Evolutionary conservation across 441 rosid species (phyloP), one percentile per base, ranked within the genome.

Genomic region (Sinapis alba): DNA sequence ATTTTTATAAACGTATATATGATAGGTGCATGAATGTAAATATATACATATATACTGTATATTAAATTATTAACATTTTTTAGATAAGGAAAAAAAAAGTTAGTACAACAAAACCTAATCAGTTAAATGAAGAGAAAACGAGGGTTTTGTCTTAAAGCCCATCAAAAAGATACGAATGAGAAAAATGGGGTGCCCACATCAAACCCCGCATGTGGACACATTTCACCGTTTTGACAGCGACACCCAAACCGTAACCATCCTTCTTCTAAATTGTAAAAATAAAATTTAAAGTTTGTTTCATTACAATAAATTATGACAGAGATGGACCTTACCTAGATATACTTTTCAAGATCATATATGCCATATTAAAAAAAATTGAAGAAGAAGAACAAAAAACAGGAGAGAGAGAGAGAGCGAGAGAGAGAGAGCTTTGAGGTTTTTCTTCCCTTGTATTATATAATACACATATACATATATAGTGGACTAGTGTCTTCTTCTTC

Each of bases 171-270:
- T 73, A 73, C 78, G 81, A 78, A 38, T 68, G 66, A 61, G 62
- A 72, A 68, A 78, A 68, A 5, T 20, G 75, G 47, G 68, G 82
- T 36, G 27, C 82, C 82, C 63, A 65, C 56, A 54, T 1, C 66
- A 69, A 75, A 69, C 53, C 75, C 51, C 76, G 72, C 79, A 69
- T 79, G 82, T 79, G 58, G 82, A 79, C 82, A 74, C 76, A 69
- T 74, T 79, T 79, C 79, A 79, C 79, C 78, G 82, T 74, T 79
- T 58, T 79, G 70, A 79, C 72, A 79, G 79, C 50, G 82, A 79
- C 82, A 69, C 64, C 75, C 68, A 74, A 74, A 79, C 82, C 75
- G 79, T 74, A 69, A 57, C 82, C 62, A 69, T 79, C 53, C 70
- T 72, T 67, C 69, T 51, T 34, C 24, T 72, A 45, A 54, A 66